A percentile compares a stretch with the other conserved stretches of the same genome.
These are phyloP conservation scores for Hypoxylon rickii DNA, from an alignment of 495 filamentous ascomycete genomes.

Conservation along the genomic window DNA sequence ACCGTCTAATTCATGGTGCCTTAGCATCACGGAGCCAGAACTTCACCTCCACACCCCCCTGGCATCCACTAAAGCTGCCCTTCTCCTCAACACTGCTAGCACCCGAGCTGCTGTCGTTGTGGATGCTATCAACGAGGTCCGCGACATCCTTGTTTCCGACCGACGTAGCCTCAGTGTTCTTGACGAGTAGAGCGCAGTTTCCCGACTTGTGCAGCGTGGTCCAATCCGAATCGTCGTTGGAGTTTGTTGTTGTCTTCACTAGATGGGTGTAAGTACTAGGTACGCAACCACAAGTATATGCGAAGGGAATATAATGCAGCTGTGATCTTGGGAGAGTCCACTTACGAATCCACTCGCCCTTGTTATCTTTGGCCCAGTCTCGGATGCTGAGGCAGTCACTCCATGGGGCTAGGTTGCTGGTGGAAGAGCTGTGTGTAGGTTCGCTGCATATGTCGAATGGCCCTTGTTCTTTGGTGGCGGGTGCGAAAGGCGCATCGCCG, in stretches of 20 bases:
- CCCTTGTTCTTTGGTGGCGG: conserved; percentile 1
- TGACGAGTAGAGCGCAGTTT: conserved; percentile 14
- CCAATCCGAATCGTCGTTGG: conserved; percentile 11
- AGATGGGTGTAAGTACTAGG: neutral
- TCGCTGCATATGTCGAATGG: conserved; percentile 5
- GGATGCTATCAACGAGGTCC: conserved; percentile 8
- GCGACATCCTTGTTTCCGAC: conserved; percentile 20
- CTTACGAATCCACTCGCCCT: conserved; percentile 20
- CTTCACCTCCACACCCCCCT: conserved; percentile 1
- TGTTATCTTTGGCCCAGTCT: neutral
- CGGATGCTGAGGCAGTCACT: conserved; percentile 11
- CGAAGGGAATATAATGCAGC: neutral
- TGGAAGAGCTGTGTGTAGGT: neutral
- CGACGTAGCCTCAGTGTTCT: conserved; percentile 9
- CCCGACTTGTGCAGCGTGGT: neutral
- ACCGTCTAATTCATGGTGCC: neutral
- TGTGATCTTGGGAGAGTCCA: neutral
- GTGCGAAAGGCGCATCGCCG: conserved; percentile 6
- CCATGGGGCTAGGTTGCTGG: conserved; percentile 4
- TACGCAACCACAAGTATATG: neutral
- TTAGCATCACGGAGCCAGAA: conserved; percentile 15
- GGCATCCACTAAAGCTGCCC: neutral
- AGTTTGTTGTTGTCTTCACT: conserved; percentile 1
- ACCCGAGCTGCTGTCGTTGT: neutral
- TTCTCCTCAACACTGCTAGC: conserved; percentile 1